Evolutionary conservation across 257 asterid species (phyloP), one percentile per base, ranked within the genome.

Genomic region (Coffea canephora): DNA sequence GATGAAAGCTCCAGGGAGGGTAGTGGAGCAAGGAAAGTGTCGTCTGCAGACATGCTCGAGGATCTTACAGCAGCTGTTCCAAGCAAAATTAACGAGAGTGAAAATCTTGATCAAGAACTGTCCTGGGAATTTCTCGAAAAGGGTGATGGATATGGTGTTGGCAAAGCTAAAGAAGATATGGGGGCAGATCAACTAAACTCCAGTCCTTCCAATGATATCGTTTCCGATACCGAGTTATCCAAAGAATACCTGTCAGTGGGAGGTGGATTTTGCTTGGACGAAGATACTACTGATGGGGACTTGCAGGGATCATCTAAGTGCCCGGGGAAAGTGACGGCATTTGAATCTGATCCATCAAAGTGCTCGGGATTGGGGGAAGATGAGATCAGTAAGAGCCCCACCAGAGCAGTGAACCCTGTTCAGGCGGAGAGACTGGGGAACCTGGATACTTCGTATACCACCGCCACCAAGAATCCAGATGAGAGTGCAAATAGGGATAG

Each of bases 221-320:
- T 70, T 8, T 31, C 83, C 39, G 83, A 84, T 82, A 81, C 77
- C 69, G 76, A 67, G 69, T 78, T 73, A 64, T 66, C 87, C 7
- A 77, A 86, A 55, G 96, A 88, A 21, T 90, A 87, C 90, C 92
- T 91, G 73, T 84, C 87, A 70, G 80, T 82, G 39, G 98, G 98
- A 14, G 99, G 99, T 77, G 99, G 98, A 54, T 93, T 95, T 84
- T 91, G 97, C 80, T 46, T 81, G 75, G 92, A 89, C 15, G 94
- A 87, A 69, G 94, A 89, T 11, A 85, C 75, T 41, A 57, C 66
- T 50, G 78, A 77, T 69, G 54, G 5, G 68, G 86, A 84, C 64
- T 27, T 57, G 12, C 87, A 82, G 23, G 84, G 31, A 69, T 69
- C 23, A 48, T 67, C 88, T 71, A 62, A 78, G 25, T 61, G 78